Evolutionary conservation across 495 filamentous ascomycete species (phyloP).

Genomic region (Pseudomonodictys pantanalensis): DNA sequence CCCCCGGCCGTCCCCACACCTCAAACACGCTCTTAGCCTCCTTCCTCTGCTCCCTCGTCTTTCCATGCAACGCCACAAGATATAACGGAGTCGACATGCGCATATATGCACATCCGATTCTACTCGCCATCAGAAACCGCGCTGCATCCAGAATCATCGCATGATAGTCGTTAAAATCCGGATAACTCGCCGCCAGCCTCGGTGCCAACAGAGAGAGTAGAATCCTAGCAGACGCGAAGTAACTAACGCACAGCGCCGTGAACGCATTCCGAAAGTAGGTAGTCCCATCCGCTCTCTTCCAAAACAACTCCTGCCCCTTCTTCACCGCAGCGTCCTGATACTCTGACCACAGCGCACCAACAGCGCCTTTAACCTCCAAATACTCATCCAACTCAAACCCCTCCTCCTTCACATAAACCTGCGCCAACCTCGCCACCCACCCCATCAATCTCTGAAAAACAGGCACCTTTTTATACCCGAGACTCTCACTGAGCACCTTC

Average conservation of each 20-base stretch:
- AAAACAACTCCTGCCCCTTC: neutral
- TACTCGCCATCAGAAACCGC: neutral
- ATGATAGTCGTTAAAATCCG: conserved; percentile 8
- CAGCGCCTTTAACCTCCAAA: neutral
- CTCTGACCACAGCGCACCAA: conserved; percentile 7
- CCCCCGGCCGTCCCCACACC: conserved; percentile 1
- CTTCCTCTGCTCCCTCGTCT: neutral
- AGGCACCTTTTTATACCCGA: conserved; percentile 3
- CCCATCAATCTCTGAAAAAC: conserved; percentile 11
- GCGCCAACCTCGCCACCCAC: conserved; percentile 5
- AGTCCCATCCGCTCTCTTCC: neutral
- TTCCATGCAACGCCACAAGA: conserved; percentile 13
- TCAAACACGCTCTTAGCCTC: conserved; percentile 2
- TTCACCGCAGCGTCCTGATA: neutral
- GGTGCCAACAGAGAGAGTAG: conserved; percentile 13
- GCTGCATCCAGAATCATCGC: conserved; percentile 1
- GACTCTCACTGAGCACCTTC: conserved; percentile 7
- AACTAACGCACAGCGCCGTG: conserved; percentile 13
- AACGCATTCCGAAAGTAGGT: conserved; percentile 5
- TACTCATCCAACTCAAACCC: neutral
- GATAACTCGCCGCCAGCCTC: neutral
- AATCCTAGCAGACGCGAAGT: conserved; percentile 9
- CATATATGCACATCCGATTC: conserved; percentile 25
- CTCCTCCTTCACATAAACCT: conserved; percentile 4
- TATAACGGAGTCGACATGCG: conserved; percentile 22